Evolutionary conservation across 352 stramenopile species (phyloP), one percentile per base, ranked within the genome.

Genomic region (Phytopythium chamaehyphon): DNA sequence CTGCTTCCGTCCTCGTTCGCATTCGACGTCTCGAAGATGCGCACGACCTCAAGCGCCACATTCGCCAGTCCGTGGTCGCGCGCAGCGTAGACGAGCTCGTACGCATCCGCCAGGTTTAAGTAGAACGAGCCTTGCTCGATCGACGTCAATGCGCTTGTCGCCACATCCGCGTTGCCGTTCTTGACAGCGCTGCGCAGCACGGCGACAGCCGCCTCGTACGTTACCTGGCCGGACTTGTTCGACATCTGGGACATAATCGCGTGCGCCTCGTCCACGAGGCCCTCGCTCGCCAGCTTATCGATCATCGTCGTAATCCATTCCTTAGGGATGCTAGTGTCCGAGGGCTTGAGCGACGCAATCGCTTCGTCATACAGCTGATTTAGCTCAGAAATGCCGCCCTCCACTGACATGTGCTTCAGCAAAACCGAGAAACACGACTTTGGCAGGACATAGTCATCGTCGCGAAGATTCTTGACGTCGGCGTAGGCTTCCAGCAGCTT

Each of bases 401-500:
- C 73, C 45, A 73, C 59, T 11, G 60, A 64, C 10, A 53, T 68
- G 28, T 64, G 57, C 18, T 64, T 55, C 56, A 88, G 46, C 38
- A 88, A 33, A 3, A 69, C 74, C 33, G 59, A 62, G 57, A 81
- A 88, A 47, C 70, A 78, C 26, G 58, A 22, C 16, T 62, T 59
- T 23, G 71, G 71, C 33, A 84, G 65, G 31, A 73, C 40, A 60
- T 74, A 88, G 12, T 42, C 64, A 54, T 87, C 76, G 19, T 64
- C 55, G 2, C 57, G 51, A 11, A 55, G 51, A 18, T 36, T 53
- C 45, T 63, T 57, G 22, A 59, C 62, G 19, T 69, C 57, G 7
- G 60, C 57, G 61, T 81, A 88, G 38, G 66, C 71, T 35, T 88
- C 73, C 15, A 88, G 61, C 36, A 88, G 51, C 47, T 72, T 60